Evolutionary conservation across 148 eudicot genomes (phyloP).

Genomic region (Silene uniflora): DNA sequence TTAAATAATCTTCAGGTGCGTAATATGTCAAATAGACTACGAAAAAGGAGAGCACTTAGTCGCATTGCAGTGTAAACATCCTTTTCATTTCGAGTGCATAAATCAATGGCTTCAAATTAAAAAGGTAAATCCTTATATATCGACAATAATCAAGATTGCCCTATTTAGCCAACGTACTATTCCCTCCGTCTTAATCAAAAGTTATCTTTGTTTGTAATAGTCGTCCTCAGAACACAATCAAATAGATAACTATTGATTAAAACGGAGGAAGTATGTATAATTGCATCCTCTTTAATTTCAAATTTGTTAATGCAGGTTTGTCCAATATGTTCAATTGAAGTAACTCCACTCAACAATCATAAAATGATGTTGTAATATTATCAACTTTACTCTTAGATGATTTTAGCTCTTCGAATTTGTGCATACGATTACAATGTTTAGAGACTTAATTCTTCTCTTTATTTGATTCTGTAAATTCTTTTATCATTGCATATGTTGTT

Average conservation of each 20-base stretch:
- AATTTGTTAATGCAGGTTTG: conserved; percentile 39
- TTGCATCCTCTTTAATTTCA: too few species aligned
- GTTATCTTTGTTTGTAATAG: too few species aligned
- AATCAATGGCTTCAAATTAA: conserved; percentile 57
- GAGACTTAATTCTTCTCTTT: background rate
- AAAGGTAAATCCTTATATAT: conserved; percentile 35
- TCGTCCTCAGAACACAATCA: too few species aligned
- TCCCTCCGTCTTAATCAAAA: too few species aligned
- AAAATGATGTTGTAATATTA: conserved; percentile 6
- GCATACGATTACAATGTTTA: background rate
- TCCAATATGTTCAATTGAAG: conserved; percentile 54
- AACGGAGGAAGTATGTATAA: too few species aligned
- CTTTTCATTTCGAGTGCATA: conserved; percentile 50
- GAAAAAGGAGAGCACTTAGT: conserved; percentile 47
- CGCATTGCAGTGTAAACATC: conserved; percentile 47
- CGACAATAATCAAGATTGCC: too few species aligned
- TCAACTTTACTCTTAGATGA: background rate
- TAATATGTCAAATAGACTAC: conserved; percentile 59
- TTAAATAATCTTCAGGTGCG: conserved; percentile 35
- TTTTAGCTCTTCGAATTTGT: background rate
- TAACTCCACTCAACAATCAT: conserved; percentile 16
- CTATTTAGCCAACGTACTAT: background rate
- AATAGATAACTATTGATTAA: too few species aligned
- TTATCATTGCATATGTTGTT: background rate
- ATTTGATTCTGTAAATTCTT: background rate